A percentile compares a stretch with the other conserved stretches of the same genome.
phyloP scores from a whole-genome alignment of 2,329 filamentous ascomycete genomes.

The Colletotrichum horii region DNA sequence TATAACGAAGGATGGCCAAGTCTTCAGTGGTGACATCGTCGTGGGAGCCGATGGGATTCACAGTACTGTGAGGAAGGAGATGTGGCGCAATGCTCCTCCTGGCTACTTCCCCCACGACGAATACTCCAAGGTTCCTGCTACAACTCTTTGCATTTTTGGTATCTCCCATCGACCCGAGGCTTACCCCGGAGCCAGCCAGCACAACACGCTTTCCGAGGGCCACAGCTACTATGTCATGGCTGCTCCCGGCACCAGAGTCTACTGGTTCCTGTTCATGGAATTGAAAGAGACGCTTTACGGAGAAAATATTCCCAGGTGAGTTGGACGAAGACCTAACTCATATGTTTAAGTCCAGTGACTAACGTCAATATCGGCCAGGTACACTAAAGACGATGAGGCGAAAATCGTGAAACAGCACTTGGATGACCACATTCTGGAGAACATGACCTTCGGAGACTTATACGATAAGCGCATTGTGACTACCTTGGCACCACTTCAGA shows the following conservation, averaged over 20 bases:
- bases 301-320: slow-evolving; percentile 32
- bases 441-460: slow-evolving; percentile 32
- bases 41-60: slow-evolving; percentile 46
- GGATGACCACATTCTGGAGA: slow-evolving; percentile 24
- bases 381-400: slow-evolving; percentile 34
- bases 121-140: not conserved
- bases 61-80: slow-evolving; percentile 38
- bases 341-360: not conserved
- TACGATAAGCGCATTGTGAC: slow-evolving; percentile 31
- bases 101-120: slow-evolving; percentile 28
- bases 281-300: slow-evolving; percentile 29
- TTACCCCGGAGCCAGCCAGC: not conserved
- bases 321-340: not conserved
- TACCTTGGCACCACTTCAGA: slow-evolving; percentile 28
- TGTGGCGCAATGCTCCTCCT: slow-evolving; percentile 27
- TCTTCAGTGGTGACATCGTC: slow-evolving; percentile 36
- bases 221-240: slow-evolving; percentile 31
- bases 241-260: slow-evolving; percentile 33
- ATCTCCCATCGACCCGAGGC: slow-evolving; percentile 31
- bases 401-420: slow-evolving; percentile 27
- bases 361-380: slow-evolving; percentile 9
- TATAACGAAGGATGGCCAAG: slow-evolving; percentile 31
- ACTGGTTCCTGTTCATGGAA: slow-evolving; percentile 41
- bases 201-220: slow-evolving; percentile 20
- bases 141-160: slow-evolving; percentile 37